These are phyloP conservation scores for Ehretia macrophylla DNA, from an alignment of 257 asterid species.

Conservation along the genomic window DNA sequence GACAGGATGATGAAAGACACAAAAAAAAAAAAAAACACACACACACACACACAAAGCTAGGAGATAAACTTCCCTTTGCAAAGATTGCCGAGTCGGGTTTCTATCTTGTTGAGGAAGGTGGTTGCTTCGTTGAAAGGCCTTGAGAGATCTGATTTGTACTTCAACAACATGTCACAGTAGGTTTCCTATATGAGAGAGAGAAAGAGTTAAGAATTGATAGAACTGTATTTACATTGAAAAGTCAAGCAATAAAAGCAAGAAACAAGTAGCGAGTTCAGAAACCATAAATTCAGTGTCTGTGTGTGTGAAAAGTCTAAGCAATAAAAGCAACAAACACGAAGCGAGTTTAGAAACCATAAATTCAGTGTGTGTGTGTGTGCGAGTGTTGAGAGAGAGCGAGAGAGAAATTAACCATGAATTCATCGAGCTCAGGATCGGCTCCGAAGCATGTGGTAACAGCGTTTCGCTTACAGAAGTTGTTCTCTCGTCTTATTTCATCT, in stretches of 20 bases:
- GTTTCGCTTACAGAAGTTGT: constrained; percentile 17
- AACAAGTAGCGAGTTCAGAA: too few species aligned
- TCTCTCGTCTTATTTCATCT: constrained; percentile 40
- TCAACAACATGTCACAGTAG: constrained; percentile 58
- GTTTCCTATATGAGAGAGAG: constrained; percentile 41
- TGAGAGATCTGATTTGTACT: constrained; percentile 68
- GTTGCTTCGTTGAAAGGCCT: constrained; percentile 83
- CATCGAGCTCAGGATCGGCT: constrained; percentile 53
- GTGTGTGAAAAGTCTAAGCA: too few species aligned
- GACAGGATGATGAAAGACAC: too few species aligned
- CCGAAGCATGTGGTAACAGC: constrained; percentile 26
- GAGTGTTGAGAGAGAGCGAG: not conserved
- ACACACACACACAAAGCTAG: too few species aligned
- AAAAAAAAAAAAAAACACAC: too few species aligned
- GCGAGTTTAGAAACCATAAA: too few species aligned
- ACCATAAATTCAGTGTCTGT: too few species aligned
- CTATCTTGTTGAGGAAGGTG: constrained; percentile 63
- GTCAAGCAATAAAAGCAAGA: not conserved
- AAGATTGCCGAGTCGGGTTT: constrained; percentile 58
- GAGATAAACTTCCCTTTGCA: constrained; percentile 40
- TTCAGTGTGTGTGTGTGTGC: too few species aligned
- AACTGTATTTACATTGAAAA: too few species aligned
- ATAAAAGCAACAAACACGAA: not conserved
- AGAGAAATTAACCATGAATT: constrained; percentile 34
- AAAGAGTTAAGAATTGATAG: too few species aligned